These are phyloP conservation scores for Tolypocladium ophioglossoides DNA, from an alignment of 2,329 filamentous ascomycete species.

Conservation along the genomic window DNA sequence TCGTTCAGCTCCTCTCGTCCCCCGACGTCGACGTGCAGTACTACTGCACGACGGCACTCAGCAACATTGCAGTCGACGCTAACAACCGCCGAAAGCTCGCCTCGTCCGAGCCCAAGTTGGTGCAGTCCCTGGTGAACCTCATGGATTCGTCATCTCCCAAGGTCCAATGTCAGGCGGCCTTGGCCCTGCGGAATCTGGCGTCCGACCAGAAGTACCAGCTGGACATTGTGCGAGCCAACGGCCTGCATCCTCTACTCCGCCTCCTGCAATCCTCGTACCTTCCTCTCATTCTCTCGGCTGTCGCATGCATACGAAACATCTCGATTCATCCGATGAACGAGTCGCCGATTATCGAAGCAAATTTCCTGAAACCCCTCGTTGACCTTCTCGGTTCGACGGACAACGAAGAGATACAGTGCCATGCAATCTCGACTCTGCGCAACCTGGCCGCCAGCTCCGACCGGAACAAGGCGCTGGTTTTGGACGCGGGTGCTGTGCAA, in stretches of 20 bases:
- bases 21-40: slow-evolving; percentile 96
- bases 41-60: slow-evolving; percentile 96
- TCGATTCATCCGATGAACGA: slow-evolving; percentile 97
- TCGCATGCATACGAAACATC: slow-evolving; percentile 97
- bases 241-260: slow-evolving; percentile 73
- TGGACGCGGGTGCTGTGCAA: slow-evolving; percentile 92
- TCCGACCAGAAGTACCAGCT: slow-evolving; percentile 98
- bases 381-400: slow-evolving; percentile 91
- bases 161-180: slow-evolving; percentile 92
- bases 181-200: slow-evolving; percentile 87
- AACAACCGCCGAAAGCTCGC: slow-evolving; percentile 86
- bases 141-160: slow-evolving; percentile 98
- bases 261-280: slow-evolving; percentile 93
- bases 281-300: slow-evolving; percentile 88
- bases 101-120: slow-evolving; percentile 79
- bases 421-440: slow-evolving; percentile 91
- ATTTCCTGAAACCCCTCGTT: slow-evolving; percentile 87
- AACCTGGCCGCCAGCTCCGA: slow-evolving; percentile 96
- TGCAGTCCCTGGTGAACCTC: slow-evolving; percentile 86
- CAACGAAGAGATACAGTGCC: slow-evolving; percentile 97
- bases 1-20: slow-evolving; percentile 89
- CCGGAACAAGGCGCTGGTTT: slow-evolving; percentile 92
- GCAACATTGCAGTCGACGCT: slow-evolving; percentile 94
- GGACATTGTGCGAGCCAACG: slow-evolving; percentile 86
- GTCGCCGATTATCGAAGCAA: slow-evolving; percentile 95